Evolutionary conservation across 2,329 filamentous ascomycete species (phyloP).

Genomic region (Apiospora kogelbergensis): DNA sequence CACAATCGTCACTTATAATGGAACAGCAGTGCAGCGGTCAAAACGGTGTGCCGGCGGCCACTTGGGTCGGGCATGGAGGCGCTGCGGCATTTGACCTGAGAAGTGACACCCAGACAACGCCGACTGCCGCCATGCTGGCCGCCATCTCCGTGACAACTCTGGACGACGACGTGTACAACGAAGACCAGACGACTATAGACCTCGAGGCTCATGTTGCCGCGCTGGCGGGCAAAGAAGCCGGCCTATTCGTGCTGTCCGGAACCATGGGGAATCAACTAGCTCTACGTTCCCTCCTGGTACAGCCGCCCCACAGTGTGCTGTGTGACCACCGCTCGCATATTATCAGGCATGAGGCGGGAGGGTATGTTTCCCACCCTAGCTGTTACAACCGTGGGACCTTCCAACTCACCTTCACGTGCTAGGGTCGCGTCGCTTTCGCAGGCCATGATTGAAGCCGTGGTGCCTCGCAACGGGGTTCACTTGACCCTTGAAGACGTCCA

Average conservation of each 20-base stretch:
- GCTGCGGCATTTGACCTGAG: conserved; percentile 37
- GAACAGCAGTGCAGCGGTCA: not conserved
- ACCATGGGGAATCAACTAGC: conserved; percentile 83
- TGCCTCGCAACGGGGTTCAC: conserved; percentile 36
- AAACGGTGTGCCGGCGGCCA: conserved; percentile 13
- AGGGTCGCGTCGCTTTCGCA: conserved; percentile 61
- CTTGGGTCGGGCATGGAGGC: conserved; percentile 30
- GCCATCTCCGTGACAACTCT: conserved; percentile 69
- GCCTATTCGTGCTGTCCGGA: conserved; percentile 71
- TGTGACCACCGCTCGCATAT: conserved; percentile 71
- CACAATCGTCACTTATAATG: not conserved
- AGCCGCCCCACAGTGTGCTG: conserved; percentile 70
- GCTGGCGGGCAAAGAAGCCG: conserved; percentile 65
- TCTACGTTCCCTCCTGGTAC: conserved; percentile 66
- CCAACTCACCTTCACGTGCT: not conserved
- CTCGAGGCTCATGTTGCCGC: conserved; percentile 67
- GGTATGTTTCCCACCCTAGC: conserved; percentile 21
- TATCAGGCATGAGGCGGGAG: conserved; percentile 56
- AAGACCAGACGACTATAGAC: conserved; percentile 67
- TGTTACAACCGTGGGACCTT: not conserved
- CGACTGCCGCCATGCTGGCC: conserved; percentile 68
- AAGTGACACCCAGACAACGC: conserved; percentile 67
- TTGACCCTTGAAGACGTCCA: conserved; percentile 44
- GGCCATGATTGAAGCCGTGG: conserved; percentile 55
- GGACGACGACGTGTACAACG: conserved; percentile 73